These are phyloP conservation scores for Ascochyta fabae DNA, from an alignment of 2,329 filamentous ascomycete genomes.

Conservation along the genomic window DNA sequence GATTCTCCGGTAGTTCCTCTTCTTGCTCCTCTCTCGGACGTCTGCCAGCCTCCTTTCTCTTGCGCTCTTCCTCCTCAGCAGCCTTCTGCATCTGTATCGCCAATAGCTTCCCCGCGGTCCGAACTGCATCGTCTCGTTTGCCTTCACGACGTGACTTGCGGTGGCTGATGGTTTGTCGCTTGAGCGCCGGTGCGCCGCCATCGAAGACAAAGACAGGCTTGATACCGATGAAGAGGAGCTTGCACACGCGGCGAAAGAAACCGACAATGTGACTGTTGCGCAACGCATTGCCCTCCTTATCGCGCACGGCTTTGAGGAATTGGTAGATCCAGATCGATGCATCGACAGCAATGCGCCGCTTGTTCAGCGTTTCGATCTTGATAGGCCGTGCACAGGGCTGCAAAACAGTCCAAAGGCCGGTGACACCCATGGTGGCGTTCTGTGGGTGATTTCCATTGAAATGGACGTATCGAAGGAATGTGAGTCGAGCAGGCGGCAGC, in stretches of 20 bases:
- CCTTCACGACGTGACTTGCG: conserved; percentile 84
- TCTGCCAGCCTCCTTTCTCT: conserved; percentile 58
- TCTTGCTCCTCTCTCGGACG: conserved; percentile 60
- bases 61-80: conserved; percentile 82
- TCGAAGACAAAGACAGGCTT: conserved; percentile 98
- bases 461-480: background rate
- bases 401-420: conserved; percentile 94
- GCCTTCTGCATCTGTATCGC: conserved; percentile 92
- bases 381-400: conserved; percentile 95
- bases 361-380: conserved; percentile 94
- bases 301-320: conserved; percentile 96
- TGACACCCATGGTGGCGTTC: conserved; percentile 80
- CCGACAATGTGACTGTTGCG: conserved; percentile 96
- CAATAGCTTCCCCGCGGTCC: conserved; percentile 88
- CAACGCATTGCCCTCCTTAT: conserved; percentile 96
- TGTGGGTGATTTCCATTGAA: background rate
- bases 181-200: conserved; percentile 88
- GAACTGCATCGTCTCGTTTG: conserved; percentile 86
- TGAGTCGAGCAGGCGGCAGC: conserved; percentile 2
- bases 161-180: conserved; percentile 84
- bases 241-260: conserved; percentile 98
- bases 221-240: conserved; percentile 94
- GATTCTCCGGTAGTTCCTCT: conserved; percentile 74
- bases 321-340: conserved; percentile 99
- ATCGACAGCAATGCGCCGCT: conserved; percentile 94